Percentiles rank a stretch among this genome's conserved stretches.
phyloP scores from a whole-genome alignment of 116 monocot species.

The Posidonia oceanica region DNA sequence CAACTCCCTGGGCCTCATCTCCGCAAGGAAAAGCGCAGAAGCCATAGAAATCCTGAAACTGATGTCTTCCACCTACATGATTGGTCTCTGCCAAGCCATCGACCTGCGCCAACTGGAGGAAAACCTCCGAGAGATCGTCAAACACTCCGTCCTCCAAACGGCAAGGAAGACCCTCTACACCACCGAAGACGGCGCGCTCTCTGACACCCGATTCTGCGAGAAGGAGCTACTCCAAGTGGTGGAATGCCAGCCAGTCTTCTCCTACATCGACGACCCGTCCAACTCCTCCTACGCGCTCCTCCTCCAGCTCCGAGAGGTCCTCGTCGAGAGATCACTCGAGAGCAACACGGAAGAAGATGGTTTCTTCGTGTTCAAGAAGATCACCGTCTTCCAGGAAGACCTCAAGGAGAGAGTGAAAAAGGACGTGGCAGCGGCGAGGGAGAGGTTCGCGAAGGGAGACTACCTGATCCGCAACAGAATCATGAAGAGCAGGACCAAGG shows the following conservation, averaged over 20 bases:
- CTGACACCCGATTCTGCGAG: conserved; percentile 20
- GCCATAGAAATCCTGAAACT: conserved; percentile 21
- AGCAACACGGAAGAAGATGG: conserved; percentile 4
- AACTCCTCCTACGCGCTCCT: conserved; percentile 26
- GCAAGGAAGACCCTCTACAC: conserved; percentile 20
- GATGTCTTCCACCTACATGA: conserved; percentile 30
- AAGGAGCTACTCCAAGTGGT: conserved; percentile 26
- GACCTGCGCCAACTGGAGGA: conserved; percentile 28
- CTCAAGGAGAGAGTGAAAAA: conserved; percentile 8
- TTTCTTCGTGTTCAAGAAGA: conserved; percentile 16
- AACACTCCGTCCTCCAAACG: conserved; percentile 17
- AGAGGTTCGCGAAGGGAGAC: conserved; percentile 16
- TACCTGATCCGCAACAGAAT: conserved; percentile 5
- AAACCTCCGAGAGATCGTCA: conserved; percentile 20
- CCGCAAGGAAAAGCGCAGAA: conserved; percentile 26
- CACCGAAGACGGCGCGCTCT: conserved; percentile 8
- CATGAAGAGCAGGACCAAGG: conserved; percentile 13
- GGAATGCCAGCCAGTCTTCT: conserved; percentile 26
- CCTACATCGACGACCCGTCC: conserved; percentile 37
- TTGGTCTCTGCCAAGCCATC: conserved; percentile 26
- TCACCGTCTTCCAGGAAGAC: conserved; percentile 15
- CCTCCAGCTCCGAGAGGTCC: conserved; percentile 27
- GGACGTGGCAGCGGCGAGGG: conserved; percentile 16
- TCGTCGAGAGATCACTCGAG: conserved; percentile 17
- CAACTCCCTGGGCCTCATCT: conserved; percentile 36